These are phyloP conservation scores for Diutina sp. DNA, from an alignment of 1,139 yeast genomes.

Conservation along the genomic window DNA sequence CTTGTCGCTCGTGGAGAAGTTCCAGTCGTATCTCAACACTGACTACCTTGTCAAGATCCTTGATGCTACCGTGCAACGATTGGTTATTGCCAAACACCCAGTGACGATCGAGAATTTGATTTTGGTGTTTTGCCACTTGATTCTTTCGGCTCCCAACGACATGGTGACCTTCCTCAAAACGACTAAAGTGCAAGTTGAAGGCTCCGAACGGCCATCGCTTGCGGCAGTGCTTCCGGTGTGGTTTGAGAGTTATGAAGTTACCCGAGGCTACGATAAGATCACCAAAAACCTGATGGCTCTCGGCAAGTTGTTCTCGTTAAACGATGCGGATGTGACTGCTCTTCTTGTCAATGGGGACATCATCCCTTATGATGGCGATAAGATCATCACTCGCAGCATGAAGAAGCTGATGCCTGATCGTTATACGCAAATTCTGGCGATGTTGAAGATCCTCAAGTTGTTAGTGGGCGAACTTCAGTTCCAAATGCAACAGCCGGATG, in stretches of 20 bases:
- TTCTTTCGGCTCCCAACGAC: constrained; percentile 36
- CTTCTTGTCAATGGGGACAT: constrained; percentile 69
- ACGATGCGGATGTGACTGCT: constrained; percentile 38
- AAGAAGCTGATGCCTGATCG: constrained; percentile 53
- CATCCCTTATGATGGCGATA: constrained; percentile 44
- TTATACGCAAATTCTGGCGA: constrained; percentile 55
- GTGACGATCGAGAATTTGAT: constrained; percentile 67
- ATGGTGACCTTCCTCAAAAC: constrained; percentile 12
- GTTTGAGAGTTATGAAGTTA: constrained; percentile 71
- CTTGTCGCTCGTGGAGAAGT: constrained; percentile 50
- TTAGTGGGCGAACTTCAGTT: constrained; percentile 56
- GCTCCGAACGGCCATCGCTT: constrained; percentile 22
- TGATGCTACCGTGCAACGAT: constrained; percentile 58
- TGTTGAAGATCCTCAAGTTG: constrained; percentile 60
- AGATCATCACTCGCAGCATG: constrained; percentile 77
- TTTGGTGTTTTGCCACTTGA: constrained; percentile 63
- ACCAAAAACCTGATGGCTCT: constrained; percentile 62
- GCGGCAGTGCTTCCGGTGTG: constrained; percentile 53
- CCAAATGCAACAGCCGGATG: constrained; percentile 38
- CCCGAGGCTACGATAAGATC: constrained; percentile 69
- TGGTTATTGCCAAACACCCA: constrained; percentile 53
- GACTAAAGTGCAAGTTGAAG: constrained; percentile 20
- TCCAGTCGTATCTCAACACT: constrained; percentile 33
- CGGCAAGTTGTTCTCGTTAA: constrained; percentile 45
- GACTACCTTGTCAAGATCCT: constrained; percentile 47